Percentiles rank a stretch among this genome's conserved stretches.
phyloP scores from a whole-genome alignment of 1,139 yeast genomes.

The Hansenula sp. region DNA sequence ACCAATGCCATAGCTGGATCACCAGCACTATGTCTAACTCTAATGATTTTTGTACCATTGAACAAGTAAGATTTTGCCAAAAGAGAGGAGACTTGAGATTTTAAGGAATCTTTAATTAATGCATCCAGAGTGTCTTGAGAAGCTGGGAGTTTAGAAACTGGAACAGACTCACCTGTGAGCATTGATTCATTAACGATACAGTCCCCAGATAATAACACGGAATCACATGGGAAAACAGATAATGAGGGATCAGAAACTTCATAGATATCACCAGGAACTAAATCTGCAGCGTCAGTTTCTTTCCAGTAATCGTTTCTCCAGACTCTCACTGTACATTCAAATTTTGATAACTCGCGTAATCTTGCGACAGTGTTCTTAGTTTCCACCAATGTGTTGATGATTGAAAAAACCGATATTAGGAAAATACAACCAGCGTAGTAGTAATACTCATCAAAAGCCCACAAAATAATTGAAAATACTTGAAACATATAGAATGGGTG shows the following conservation, averaged over 20 bases:
- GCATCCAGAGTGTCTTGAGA: slow-evolving; percentile 53
- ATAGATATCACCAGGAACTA: slow-evolving; percentile 94
- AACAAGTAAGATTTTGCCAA: slow-evolving; percentile 74
- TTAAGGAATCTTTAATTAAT: slow-evolving; percentile 47
- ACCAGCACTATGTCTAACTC: slow-evolving; percentile 61
- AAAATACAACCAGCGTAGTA: slow-evolving; percentile 94
- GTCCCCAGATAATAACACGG: slow-evolving; percentile 82
- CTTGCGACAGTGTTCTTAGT: slow-evolving; percentile 73
- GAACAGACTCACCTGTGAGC: slow-evolving; percentile 97
- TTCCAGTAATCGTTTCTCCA: slow-evolving; percentile 95
- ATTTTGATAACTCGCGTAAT: slow-evolving; percentile 67
- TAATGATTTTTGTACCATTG: slow-evolving; percentile 83
- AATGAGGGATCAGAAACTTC: slow-evolving; percentile 88
- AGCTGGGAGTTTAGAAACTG: slow-evolving; percentile 78
- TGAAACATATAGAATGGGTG: slow-evolving; percentile 96
- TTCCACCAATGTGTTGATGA: slow-evolving; percentile 75
- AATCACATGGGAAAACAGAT: slow-evolving; percentile 78
- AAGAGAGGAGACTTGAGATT: slow-evolving; percentile 54
- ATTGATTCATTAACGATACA: slow-evolving; percentile 92
- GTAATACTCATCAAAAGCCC: slow-evolving; percentile 90
- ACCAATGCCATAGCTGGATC: slow-evolving; percentile 76
- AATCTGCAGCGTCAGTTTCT: slow-evolving; percentile 68
- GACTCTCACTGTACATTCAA: slow-evolving; percentile 78
- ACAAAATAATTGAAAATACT: slow-evolving; percentile 80
- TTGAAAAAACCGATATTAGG: slow-evolving; percentile 75